Base-by-base conservation (phyloP, 129 eudicot species). In the Flaveria trinervia region DNA sequence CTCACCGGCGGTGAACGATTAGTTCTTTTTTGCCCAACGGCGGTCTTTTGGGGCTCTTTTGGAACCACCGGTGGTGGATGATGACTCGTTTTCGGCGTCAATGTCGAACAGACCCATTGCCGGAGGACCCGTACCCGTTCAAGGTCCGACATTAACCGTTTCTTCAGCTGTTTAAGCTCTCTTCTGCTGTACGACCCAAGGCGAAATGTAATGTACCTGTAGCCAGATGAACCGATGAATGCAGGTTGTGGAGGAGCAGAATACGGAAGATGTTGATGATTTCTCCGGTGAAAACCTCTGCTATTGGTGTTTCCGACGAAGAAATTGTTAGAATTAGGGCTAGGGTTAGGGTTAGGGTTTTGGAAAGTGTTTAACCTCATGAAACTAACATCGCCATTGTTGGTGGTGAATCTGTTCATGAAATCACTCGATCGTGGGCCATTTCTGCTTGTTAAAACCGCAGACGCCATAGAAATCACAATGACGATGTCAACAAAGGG, bases 381-480 rank as follows among this genome's bases (percentile, higher is more conserved):
- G 72, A 55, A 66, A 52, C 30, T 79, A 49, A 55, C 64, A 22
- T 69, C 36, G 41, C 55, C 33, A 57, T 50, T 71, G 70, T 50
- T 71, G n/a, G 44, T 71, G 14, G 46, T 68, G 71, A 68, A 82
- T 17, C 54, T 65, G 43, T 4, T 79, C 28, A 74, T 64, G 28
- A 74, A 78, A 30, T 56, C 77, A 22, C 75, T 50, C 77, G 82
- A 78, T 22, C 77, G 76, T 15, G 33, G 66, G 39, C 74, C 85
- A 71, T 83, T 77, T 48, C 75, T 80, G 65, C 76, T 71, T 7
- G 81, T 36, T 28, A 88, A 46, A 25, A 88, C 75, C 4, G 87
- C 89, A 43, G 92, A 88, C 41, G 92, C 87, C 92, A 88, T 88
- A 28, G 18, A 36, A 12, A 9, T 20, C 7, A 56, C 67, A 60